Evolutionary conservation across 805 yeast genomes (phyloP), one percentile per base, ranked within the genome.

Genomic region (Jamesozyma jinghongensis): DNA sequence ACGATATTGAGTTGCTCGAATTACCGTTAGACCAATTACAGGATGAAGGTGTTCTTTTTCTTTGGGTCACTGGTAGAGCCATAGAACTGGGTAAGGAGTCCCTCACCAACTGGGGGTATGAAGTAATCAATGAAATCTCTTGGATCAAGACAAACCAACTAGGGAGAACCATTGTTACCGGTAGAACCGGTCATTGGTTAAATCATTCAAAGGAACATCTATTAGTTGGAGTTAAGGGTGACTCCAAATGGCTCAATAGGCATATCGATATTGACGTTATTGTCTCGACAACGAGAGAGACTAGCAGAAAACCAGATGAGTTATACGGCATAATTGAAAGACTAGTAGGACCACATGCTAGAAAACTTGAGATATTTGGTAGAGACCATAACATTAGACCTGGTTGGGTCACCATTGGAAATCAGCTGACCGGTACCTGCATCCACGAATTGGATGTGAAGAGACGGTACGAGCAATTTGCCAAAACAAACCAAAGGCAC

Each of bases 11-110:
- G 50, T 65, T 88, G 29, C 61, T 80, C 38, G 68, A 75, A 10
- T 65, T 88, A 19, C 80, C 85, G 20, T 70, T 88, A 59, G 71
- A 73, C 29, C 63, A 71, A 34, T 67, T 88, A 28, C 97, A 87
- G 57, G 80, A 77, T 40, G 94, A 85, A 53, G 97, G 97, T 0
- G 65, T 88, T 2, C 64, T 87, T 34, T 69, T 87, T 45, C 69
- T 88, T 19, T 88, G 97, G 97, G 97, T 90, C 10, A 90, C 97
- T 1, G 97, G 97, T 1, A 70, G 97, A 35, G 86, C 96, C 10
- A 79, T 86, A 50, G 96, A 90, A 51, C 69, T 83, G 17, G 97
- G 97, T 1, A 71, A 94, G 32, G 75, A 75, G 42, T 85, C 88
- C 6, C 65, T 88, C 41, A 59, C 58, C 3, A 76, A 74, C 43